Base-by-base conservation (phyloP, 139 green algal genomes). In the Limnomonas spitsbergensis region DNA sequence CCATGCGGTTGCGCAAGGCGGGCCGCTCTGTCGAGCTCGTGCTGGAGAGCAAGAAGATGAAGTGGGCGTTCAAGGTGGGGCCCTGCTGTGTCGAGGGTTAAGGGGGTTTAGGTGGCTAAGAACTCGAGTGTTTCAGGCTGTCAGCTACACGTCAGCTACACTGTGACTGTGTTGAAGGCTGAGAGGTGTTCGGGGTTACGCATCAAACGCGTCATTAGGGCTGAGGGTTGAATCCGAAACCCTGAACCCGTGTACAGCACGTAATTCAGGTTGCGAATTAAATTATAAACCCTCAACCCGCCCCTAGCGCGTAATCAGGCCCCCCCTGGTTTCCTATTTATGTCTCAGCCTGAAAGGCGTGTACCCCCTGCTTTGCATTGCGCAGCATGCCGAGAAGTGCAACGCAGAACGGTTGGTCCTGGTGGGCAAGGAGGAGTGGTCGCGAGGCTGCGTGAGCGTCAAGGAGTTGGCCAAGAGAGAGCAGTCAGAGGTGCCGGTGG, bases 31-130 rank as follows among this genome's bases (percentile, higher is more conserved):
- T 99, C 27, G 96, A 99, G 76, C 79, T 99, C 26, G 87, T 97
- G 39, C 85, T 99, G 53, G 94, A 99, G 77, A 66, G 68, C 67
- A 97, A 95, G 84, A 94, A 94, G 66, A 91, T 98, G 84, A 98
- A 98, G 80, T 92, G 86, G 90, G 91, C 87, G 26, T 93, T 97
- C 86, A 97, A 94, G 47, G 47, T 61, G 85, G 86, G 37, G 3
- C 26, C 47, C 47, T 24, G 31, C 14, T 40, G 31, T 40, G 67
- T 27, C 31, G 6, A 42, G 4, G 31, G 31, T 7, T 74, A 34
- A 52, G 31, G n/a, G n/a, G 31, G 56, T 20, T 26, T 70, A n/a
- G 14, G 56, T 70, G 56, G 14, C 26, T 70, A 7, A 42, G 27
- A 40, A n/a, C 3, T 3, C 26, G 29, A 40, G 29, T 6, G 27